Base-by-base conservation (phyloP, 2,329 filamentous ascomycete species). In the Blastomyces percursus region DNA sequence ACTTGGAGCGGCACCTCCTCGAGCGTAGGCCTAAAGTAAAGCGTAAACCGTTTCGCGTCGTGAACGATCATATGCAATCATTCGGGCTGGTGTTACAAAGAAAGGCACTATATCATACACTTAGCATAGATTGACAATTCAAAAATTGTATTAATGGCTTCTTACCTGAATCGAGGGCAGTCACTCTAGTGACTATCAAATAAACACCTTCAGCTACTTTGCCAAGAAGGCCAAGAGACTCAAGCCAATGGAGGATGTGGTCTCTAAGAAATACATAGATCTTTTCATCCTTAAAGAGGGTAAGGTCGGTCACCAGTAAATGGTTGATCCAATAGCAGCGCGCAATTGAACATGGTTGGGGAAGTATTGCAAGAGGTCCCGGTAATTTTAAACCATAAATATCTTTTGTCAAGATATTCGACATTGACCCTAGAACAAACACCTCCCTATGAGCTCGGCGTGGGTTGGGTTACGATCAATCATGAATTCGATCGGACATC, bases 381-480 rank as follows among this genome's bases (percentile, higher is more conserved):
- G 51, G 24, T 40, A 21, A 19, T n/a, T 35, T 50, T 27, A 65
- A 24, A 14, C 52, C 57, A 55, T 62, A 63, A 38, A 65, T 65
- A 54, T 65, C 58, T 24, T 50, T 61, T 40, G 24, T 54, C 14
- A 65, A 55, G 3, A n/a, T 35, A 19, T n/a, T 16, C 27, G 50
- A 57, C 61, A 64, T 63, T 7, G 55, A 19, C n/a, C 52, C 50
- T 8, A 74, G 67, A 4, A 4, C 27, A 30, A 4, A 62, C 72
- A 75, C 58, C 55, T 51, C 61, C 50, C 61, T 16, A 67, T 68
- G 27, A 76, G 63, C 44, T 64, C 64, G 60, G 67, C 30, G 59
- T 76, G 69, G 59, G 69, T 67, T 14, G 62, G 42, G 61, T 66
- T 69, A 65, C 72, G 66, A 54, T 76, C 61, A 63, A 71, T 68